A percentile compares a stretch with the other conserved stretches of the same genome.
Evolutionary conservation across 2,329 filamentous ascomycete genomes (phyloP).

Genomic region (Dothiorella sarmentorum): DNA sequence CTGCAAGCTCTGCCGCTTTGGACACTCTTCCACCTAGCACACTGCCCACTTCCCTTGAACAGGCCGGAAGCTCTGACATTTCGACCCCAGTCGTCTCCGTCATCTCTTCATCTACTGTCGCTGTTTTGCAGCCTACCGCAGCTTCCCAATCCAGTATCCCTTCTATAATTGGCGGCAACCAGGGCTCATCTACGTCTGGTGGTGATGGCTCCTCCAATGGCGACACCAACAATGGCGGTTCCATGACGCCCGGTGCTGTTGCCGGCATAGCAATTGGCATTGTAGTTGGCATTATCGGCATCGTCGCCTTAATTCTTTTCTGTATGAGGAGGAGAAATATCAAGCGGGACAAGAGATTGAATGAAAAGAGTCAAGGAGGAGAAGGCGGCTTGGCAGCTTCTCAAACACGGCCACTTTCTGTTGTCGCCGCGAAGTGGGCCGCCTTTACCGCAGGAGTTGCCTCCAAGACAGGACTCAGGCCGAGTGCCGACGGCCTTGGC

Average conservation of each 20-base stretch:
- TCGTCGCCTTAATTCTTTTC: background rate
- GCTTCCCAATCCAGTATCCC: background rate
- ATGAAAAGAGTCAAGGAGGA: background rate
- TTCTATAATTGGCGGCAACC: background rate
- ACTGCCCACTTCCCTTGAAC: background rate
- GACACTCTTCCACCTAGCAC: constrained; percentile 8
- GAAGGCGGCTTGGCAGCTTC: background rate
- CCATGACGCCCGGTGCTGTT: constrained; percentile 6
- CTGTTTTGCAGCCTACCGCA: background rate
- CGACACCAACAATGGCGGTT: background rate
- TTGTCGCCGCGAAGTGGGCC: background rate
- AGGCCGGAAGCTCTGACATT: constrained; percentile 9
- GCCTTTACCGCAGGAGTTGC: background rate
- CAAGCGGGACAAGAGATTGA: background rate
- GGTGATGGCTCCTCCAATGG: background rate
- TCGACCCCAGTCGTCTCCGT: constrained; percentile 9
- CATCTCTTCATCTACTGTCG: constrained; percentile 11
- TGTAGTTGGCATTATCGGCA: background rate
- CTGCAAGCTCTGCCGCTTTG: constrained; percentile 7
- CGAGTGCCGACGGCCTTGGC: background rate
- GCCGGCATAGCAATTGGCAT: constrained; percentile 7
- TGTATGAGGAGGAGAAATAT: background rate
- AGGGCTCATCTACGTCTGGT: background rate
- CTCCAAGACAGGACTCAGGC: background rate
- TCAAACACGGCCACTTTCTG: background rate